These are phyloP conservation scores for Tolypocladium inflatum DNA, from an alignment of 2,329 filamentous ascomycete genomes.

Conservation along the genomic window DNA sequence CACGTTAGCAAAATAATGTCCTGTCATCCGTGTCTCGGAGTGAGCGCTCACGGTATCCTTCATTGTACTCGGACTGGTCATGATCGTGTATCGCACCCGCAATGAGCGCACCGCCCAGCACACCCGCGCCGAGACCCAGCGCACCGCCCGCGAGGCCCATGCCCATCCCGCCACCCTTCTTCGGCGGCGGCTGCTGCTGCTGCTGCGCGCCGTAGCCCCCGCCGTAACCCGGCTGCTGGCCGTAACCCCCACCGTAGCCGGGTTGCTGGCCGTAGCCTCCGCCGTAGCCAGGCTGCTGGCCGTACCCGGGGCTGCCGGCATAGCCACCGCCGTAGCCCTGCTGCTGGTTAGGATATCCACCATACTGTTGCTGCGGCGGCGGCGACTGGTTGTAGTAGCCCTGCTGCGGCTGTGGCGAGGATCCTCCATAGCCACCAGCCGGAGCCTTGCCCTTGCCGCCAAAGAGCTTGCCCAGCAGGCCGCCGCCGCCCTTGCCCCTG, in stretches of 20 bases:
- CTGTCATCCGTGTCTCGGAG: background rate
- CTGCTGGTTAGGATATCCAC: conserved; percentile 4
- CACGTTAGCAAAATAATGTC: conserved; percentile 7
- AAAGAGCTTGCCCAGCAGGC: conserved; percentile 43
- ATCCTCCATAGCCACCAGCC: conserved; percentile 13
- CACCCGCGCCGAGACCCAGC: conserved; percentile 69
- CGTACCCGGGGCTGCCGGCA: conserved; percentile 8
- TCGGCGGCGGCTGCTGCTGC: conserved; percentile 26
- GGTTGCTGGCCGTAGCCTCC: conserved; percentile 17
- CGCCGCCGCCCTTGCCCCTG: conserved; percentile 30
- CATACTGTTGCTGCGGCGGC: conserved; percentile 15
- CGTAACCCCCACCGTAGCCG: conserved; percentile 3
- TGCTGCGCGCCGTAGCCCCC: conserved; percentile 18
- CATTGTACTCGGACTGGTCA: conserved; percentile 45
- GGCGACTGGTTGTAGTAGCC: conserved; percentile 14
- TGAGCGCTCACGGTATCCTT: conserved; percentile 30
- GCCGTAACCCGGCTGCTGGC: conserved; percentile 15
- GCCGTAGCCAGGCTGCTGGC: conserved; percentile 18
- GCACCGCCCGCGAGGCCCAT: conserved; percentile 68
- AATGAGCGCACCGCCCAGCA: conserved; percentile 69
- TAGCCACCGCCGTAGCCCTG: conserved; percentile 3
- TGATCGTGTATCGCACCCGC: conserved; percentile 56
- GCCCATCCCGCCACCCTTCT: conserved; percentile 22
- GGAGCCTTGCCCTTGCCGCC: conserved; percentile 27
- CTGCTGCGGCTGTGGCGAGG: conserved; percentile 8